Evolutionary conservation across 371 early-diverging fungal species (phyloP), one percentile per base, ranked within the genome.

Genomic region (Mucor piriformis): DNA sequence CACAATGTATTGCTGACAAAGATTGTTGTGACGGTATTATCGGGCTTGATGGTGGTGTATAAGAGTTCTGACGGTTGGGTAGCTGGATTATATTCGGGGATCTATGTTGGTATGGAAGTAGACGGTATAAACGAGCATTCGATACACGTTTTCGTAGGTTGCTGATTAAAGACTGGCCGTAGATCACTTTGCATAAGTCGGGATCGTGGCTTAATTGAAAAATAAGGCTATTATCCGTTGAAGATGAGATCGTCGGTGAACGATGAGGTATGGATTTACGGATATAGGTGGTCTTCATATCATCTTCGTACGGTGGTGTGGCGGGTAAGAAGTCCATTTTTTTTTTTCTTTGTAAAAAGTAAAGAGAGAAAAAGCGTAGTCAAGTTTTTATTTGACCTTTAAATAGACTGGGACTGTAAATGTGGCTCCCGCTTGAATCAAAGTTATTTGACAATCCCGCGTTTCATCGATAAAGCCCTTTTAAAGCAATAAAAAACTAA

Each of bases 201-300:
- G 13, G 11, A 38, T 10, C 15, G 16, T 11, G 11, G 13, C 1
- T 38, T 38, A 76, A 55, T 50, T 74, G 77, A 52, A 77, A 77
- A n/a, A 77, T 70, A 8, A 77, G 63, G 48, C 74, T 70, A 32
- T 70, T 69, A 27, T 74, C 72, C 1, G 67, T 20, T 24, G 64
- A 55, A 18, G 65, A 65, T 8, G 67, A 65, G 35, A 54, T 64
- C 8, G 77, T 57, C 23, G 77, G 77, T 37, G 77, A 77, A 57
- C 58, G 59, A 50, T 74, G 66, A 24, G 77, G 77, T 20, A 63
- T 44, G 6, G 73, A 65, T 54, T 77, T 77, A 13, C 64, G 54
- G 10, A 63, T 55, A 21, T 42, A n/a, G n/a, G n/a, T n/a, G n/a
- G 29, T 13, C 13, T 38, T 6, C 13, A 13, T 34, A 38, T 38